phyloP scores from a whole-genome alignment of 2,329 filamentous ascomycete genomes.

The Zasmidium angulare region DNA sequence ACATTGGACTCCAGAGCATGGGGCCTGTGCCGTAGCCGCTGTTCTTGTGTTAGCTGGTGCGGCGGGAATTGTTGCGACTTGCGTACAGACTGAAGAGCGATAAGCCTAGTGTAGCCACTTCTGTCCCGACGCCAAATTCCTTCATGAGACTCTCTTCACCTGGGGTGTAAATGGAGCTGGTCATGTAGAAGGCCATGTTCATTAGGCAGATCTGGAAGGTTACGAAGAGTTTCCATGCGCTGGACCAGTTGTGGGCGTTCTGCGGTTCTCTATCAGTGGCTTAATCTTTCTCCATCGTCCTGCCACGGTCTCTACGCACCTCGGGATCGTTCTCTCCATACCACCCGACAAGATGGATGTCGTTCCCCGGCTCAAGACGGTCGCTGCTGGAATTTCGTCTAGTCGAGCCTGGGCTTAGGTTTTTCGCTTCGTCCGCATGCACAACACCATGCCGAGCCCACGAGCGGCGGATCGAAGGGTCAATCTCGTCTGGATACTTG shows the following conservation, averaged over 20 bases:
- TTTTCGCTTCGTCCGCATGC: not conserved
- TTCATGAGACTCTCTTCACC: slow-evolving; percentile 42
- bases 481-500: not conserved
- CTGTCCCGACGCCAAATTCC: slow-evolving; percentile 43
- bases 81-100: slow-evolving; percentile 47
- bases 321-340: slow-evolving; percentile 6
- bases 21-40: slow-evolving; percentile 29
- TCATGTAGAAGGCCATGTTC: slow-evolving; percentile 28
- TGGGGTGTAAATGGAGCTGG: slow-evolving; percentile 52
- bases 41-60: not conserved
- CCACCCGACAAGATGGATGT: slow-evolving; percentile 6
- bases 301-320: slow-evolving; percentile 36
- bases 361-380: slow-evolving; percentile 4
- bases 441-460: not conserved
- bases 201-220: not conserved
- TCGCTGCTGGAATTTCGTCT: not conserved
- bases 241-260: slow-evolving; percentile 49
- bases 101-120: slow-evolving; percentile 48
- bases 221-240: slow-evolving; percentile 39
- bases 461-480: not conserved
- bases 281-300: slow-evolving; percentile 37
- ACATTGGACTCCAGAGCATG: slow-evolving; percentile 34
- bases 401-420: too few species aligned
- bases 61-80: not conserved
- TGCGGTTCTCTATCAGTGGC: slow-evolving; percentile 38